These are phyloP conservation scores for Pseudocercospora vitis DNA, from an alignment of 2,329 filamentous ascomycete genomes.

Conservation along the genomic window DNA sequence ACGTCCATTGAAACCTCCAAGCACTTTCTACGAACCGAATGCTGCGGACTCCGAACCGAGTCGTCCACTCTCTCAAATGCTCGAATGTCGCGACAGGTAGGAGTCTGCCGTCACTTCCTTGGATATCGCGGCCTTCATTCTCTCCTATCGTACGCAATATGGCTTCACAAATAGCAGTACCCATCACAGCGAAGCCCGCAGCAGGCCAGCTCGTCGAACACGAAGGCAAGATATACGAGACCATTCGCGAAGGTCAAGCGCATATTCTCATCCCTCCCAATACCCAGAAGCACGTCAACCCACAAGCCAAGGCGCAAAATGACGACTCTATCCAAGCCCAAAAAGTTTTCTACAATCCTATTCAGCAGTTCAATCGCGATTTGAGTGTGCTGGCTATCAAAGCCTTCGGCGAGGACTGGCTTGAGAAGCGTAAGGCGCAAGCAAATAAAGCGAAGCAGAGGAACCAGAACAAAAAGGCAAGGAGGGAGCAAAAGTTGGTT, in stretches of 20 bases:
- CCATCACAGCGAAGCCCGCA: slow-evolving; percentile 28
- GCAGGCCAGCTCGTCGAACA: slow-evolving; percentile 38
- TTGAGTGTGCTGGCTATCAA: slow-evolving; percentile 90
- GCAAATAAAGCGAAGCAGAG: slow-evolving; percentile 38
- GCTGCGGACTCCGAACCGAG: slow-evolving; percentile 19
- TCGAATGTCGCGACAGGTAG: slow-evolving; percentile 14
- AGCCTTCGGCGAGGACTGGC: slow-evolving; percentile 71
- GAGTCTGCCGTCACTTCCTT: slow-evolving; percentile 14
- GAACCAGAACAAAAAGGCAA: slow-evolving; percentile 33
- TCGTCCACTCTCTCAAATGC: slow-evolving; percentile 10
- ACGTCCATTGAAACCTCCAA: not conserved
- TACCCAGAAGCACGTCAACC: slow-evolving; percentile 50
- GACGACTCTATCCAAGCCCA: slow-evolving; percentile 57
- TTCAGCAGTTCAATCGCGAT: slow-evolving; percentile 98
- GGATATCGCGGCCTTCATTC: slow-evolving; percentile 7
- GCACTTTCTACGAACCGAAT: not conserved
- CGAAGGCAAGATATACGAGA: slow-evolving; percentile 44
- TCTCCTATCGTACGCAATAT: slow-evolving; percentile 10
- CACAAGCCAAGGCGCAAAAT: slow-evolving; percentile 46
- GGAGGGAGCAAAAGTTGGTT: slow-evolving; percentile 38
- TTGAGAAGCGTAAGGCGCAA: slow-evolving; percentile 29
- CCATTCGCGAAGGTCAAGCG: slow-evolving; percentile 66
- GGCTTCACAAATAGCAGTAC: slow-evolving; percentile 15
- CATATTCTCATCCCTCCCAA: slow-evolving; percentile 63
- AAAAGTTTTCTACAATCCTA: slow-evolving; percentile 94